Evolutionary conservation across 1,284 basidiomycete species (phyloP).

Genomic region (Rhodotorula sp.): DNA sequence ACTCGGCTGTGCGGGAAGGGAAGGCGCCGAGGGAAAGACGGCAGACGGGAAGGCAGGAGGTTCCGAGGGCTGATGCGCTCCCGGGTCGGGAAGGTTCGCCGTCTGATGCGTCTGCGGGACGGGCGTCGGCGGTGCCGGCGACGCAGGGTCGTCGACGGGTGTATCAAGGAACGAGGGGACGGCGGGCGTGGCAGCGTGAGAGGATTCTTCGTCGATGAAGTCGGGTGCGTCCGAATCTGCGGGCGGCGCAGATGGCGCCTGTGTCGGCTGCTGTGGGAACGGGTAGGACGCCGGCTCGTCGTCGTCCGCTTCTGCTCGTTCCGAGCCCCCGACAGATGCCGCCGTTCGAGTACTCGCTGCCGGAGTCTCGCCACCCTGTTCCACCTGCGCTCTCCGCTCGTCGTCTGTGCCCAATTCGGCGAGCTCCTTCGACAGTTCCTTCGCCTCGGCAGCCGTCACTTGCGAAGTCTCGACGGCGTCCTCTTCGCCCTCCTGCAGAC

Average conservation of each 20-base stretch:
- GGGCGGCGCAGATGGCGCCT: conserved; percentile 9
- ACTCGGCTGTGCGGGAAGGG: conserved; percentile 14
- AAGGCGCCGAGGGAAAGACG: conserved; percentile 25
- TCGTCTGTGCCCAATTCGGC: conserved; percentile 22
- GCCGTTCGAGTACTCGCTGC: not conserved
- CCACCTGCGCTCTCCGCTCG: not conserved
- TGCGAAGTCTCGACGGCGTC: conserved; percentile 6
- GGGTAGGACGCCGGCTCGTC: conserved; percentile 16
- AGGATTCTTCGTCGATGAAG: conserved; percentile 2
- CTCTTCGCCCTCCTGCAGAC: conserved; percentile 22
- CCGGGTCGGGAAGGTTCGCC: conserved; percentile 22
- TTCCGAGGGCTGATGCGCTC: not conserved
- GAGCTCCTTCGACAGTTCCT: conserved; percentile 35
- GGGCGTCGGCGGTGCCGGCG: not conserved
- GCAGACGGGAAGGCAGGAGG: conserved; percentile 28
- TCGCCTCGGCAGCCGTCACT: conserved; percentile 31
- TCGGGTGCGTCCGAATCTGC: conserved; percentile 1
- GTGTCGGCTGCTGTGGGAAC: conserved; percentile 31
- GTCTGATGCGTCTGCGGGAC: conserved; percentile 34
- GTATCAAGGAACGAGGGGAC: conserved; percentile 29
- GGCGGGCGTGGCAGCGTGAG: conserved; percentile 12
- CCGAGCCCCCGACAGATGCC: not conserved
- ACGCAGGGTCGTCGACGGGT: not conserved
- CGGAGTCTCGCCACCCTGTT: not conserved
- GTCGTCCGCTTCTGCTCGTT: not conserved